A percentile compares a stretch with the other conserved stretches of the same genome.
Evolutionary conservation across 192 early-diverging fungal species (phyloP).

Genomic region (Geosiphon pyriformis): DNA sequence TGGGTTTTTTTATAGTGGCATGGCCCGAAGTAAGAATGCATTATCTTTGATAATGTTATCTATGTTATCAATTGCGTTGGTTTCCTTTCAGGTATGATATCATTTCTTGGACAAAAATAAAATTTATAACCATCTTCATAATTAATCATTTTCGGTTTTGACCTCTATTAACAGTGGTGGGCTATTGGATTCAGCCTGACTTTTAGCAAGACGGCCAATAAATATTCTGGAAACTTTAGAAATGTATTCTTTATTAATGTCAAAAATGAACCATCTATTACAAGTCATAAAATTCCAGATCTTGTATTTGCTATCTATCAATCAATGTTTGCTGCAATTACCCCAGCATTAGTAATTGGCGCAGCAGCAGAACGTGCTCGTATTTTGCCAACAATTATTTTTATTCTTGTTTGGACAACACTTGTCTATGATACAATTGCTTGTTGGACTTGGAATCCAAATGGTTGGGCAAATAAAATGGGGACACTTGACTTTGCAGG

Average conservation of each 20-base stretch:
- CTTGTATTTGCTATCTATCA: conserved; percentile 80
- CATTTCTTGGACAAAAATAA: not conserved
- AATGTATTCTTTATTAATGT: conserved; percentile 65
- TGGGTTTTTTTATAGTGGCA: conserved; percentile 93
- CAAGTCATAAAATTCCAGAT: conserved; percentile 63
- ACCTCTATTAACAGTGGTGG: conserved; percentile 62
- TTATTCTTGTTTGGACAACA: conserved; percentile 90
- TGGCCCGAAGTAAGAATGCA: conserved; percentile 89
- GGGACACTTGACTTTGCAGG: conserved; percentile 93
- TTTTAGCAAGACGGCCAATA: conserved; percentile 66
- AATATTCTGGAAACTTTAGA: conserved; percentile 75
- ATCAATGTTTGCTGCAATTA: conserved; percentile 90
- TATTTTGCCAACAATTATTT: conserved; percentile 81
- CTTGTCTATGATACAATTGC: conserved; percentile 90
- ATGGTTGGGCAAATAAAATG: conserved; percentile 80
- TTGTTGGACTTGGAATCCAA: conserved; percentile 90
- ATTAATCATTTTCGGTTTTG: not conserved
- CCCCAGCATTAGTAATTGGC: conserved; percentile 86
- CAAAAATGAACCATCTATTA: conserved; percentile 43
- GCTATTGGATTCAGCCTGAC: conserved; percentile 86
- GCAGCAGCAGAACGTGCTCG: conserved; percentile 89
- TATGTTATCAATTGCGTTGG: conserved; percentile 73
- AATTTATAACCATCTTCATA: not conserved
- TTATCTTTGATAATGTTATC: conserved; percentile 84
- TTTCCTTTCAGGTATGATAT: conserved; percentile 66